Percentiles rank a stretch among this genome's conserved stretches.
phyloP scores from a whole-genome alignment of 345 rosid species.

The Melaleuca alternifolia region DNA sequence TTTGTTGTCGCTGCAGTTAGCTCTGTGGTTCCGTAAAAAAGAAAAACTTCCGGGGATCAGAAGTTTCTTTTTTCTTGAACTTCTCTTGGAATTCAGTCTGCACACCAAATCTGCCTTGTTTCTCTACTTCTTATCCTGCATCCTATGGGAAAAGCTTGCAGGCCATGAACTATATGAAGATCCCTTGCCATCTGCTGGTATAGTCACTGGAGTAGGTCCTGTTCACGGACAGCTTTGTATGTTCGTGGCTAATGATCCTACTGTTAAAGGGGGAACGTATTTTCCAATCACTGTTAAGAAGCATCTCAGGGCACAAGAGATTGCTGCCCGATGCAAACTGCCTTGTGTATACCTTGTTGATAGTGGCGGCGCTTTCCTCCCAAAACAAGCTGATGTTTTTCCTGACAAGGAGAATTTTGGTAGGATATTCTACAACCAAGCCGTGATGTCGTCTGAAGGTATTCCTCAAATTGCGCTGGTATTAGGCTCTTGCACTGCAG shows the following conservation, averaged over 20 bases:
- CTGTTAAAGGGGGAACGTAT: slow-evolving; percentile 95
- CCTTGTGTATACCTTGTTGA: slow-evolving; percentile 94
- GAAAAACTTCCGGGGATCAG: neutral
- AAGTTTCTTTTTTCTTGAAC: neutral
- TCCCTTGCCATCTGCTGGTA: slow-evolving; percentile 77
- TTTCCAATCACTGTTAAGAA: slow-evolving; percentile 93
- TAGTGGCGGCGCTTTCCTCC: slow-evolving; percentile 94
- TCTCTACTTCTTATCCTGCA: slow-evolving; percentile 21
- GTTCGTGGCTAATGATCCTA: slow-evolving; percentile 95
- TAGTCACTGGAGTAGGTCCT: slow-evolving; percentile 85
- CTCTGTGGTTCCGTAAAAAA: neutral
- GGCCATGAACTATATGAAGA: slow-evolving; percentile 86
- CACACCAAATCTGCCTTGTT: neutral
- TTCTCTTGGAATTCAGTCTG: neutral
- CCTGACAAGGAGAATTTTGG: slow-evolving; percentile 97
- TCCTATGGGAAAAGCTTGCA: slow-evolving; percentile 67
- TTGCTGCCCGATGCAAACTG: slow-evolving; percentile 75
- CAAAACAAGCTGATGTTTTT: slow-evolving; percentile 93
- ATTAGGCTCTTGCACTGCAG: slow-evolving; percentile 92
- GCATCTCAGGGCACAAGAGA: slow-evolving; percentile 96
- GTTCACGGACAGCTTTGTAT: slow-evolving; percentile 89
- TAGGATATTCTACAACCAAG: slow-evolving; percentile 87
- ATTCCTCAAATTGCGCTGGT: slow-evolving; percentile 94
- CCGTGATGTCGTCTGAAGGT: slow-evolving; percentile 83
- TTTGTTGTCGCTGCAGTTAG: neutral